Percentiles rank a stretch among this genome's conserved stretches.
Evolutionary conservation across 2,329 filamentous ascomycete species (phyloP).

Genomic region (Paraconiothyrium brasiliense): DNA sequence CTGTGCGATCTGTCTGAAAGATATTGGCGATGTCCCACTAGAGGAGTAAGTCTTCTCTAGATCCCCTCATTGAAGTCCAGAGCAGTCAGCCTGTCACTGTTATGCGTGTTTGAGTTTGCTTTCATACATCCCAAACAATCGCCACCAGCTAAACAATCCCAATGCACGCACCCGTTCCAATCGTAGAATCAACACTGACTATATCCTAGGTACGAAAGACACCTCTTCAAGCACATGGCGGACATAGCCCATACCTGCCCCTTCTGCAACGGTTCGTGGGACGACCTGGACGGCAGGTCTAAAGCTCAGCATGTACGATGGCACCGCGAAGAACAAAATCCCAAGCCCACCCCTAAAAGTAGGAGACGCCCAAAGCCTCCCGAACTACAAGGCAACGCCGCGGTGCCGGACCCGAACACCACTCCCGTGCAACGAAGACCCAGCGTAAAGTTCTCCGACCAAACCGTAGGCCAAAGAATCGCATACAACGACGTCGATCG

Average conservation of each 20-base stretch:
- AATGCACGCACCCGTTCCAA: not conserved
- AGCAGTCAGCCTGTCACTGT: not conserved
- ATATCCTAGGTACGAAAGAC: not conserved
- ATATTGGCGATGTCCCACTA: not conserved
- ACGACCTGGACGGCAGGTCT: not conserved
- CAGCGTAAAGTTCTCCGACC: slow-evolving; percentile 26
- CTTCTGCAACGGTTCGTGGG: slow-evolving; percentile 1
- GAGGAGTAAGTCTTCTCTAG: not conserved
- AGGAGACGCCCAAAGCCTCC: not conserved
- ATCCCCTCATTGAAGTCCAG: not conserved
- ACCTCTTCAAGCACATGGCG: not conserved
- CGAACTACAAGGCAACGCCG: not conserved
- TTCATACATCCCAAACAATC: not conserved
- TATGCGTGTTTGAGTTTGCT: not conserved
- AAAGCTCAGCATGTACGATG: not conserved
- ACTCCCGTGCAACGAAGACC: not conserved
- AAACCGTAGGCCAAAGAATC: slow-evolving; percentile 18
- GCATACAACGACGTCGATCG: slow-evolving; percentile 20
- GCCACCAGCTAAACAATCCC: not conserved
- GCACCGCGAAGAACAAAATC: not conserved
- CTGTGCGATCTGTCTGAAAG: slow-evolving; percentile 1
- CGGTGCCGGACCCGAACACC: not conserved
- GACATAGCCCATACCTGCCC: not conserved
- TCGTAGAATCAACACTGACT: not conserved
- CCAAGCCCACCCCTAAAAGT: no score